These are phyloP conservation scores for Endoconidiophora polonica DNA, from an alignment of 2,329 filamentous ascomycete genomes.

Conservation along the genomic window DNA sequence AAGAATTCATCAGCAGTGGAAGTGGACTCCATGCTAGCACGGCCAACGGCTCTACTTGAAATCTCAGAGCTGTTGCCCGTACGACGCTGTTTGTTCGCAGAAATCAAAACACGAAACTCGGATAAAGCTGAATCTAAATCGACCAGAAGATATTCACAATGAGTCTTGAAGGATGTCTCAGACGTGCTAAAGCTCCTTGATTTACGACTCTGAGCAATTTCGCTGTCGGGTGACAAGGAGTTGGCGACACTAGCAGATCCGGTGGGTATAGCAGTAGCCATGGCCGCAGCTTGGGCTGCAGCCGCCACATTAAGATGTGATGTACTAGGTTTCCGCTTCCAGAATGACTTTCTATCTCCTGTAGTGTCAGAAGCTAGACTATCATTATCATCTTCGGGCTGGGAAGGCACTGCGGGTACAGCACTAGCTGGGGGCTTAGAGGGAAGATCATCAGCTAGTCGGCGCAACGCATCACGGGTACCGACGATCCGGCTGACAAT, in stretches of 20 bases:
- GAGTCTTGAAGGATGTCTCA: constrained; percentile 55
- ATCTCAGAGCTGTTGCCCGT: constrained; percentile 30
- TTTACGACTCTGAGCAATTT: constrained; percentile 20
- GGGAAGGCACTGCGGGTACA: constrained; percentile 19
- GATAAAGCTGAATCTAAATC: constrained; percentile 71
- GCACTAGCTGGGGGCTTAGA: constrained; percentile 30
- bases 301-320: constrained; percentile 22
- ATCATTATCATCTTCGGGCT: constrained; percentile 29
- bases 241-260: constrained; percentile 21
- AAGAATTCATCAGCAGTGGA: constrained; percentile 80
- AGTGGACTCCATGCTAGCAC: constrained; percentile 63
- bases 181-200: constrained; percentile 27
- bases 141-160: constrained; percentile 65
- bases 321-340: constrained; percentile 70
- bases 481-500: constrained; percentile 76
- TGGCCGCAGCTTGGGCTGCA: constrained; percentile 21
- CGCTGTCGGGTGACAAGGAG: constrained; percentile 19
- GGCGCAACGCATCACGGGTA: constrained; percentile 72
- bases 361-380: constrained; percentile 4
- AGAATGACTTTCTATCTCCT: constrained; percentile 46
- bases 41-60: constrained; percentile 19
- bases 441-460: constrained; percentile 74
- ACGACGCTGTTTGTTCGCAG: constrained; percentile 64
- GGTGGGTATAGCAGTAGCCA: constrained; percentile 23
- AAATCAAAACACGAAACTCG: constrained; percentile 64